A percentile compares a stretch with the other conserved stretches of the same genome.
Conservation (phyloP, 805 yeast species). For the Candida ipomoeae region DNA sequence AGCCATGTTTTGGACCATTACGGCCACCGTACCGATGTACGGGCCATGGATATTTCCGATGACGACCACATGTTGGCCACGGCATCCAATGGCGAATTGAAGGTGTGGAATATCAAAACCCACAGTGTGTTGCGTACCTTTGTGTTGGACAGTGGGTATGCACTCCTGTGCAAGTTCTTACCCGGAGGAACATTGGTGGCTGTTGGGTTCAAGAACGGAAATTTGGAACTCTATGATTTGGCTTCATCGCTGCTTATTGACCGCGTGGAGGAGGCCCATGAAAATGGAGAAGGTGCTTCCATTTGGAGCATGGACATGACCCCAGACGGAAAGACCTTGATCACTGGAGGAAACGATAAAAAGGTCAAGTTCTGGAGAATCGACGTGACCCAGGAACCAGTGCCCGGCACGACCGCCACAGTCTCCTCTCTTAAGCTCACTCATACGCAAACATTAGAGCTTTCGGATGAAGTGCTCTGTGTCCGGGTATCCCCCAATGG, state of each 20-base stretch:
- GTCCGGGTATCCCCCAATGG: constrained; percentile 79
- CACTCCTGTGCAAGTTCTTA: constrained; percentile 71
- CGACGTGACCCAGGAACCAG: constrained; percentile 57
- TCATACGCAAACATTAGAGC: constrained; percentile 78
- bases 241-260: constrained; percentile 75
- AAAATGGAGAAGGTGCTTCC: constrained; percentile 40
- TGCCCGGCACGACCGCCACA: constrained; percentile 61
- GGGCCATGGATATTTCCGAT: constrained; percentile 76
- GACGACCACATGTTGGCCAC: constrained; percentile 80
- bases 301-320: constrained; percentile 89
- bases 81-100: constrained; percentile 85
- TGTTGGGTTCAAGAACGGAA: constrained; percentile 86
- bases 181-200: constrained; percentile 91
- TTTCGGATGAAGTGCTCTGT: constrained; percentile 78
- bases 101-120: constrained; percentile 80
- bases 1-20: constrained; percentile 60
- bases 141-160: constrained; percentile 70
- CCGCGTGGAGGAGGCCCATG: constrained; percentile 65
- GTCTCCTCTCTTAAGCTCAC: constrained; percentile 54
- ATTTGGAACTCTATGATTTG: constrained; percentile 77
- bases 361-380: constrained; percentile 87
- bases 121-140: constrained; percentile 78
- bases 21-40: constrained; percentile 88
- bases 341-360: constrained; percentile 95
- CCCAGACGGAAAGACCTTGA: constrained; percentile 76